phyloP scores from a whole-genome alignment of 179 eudicot genomes.

The Beta corolliflora region DNA sequence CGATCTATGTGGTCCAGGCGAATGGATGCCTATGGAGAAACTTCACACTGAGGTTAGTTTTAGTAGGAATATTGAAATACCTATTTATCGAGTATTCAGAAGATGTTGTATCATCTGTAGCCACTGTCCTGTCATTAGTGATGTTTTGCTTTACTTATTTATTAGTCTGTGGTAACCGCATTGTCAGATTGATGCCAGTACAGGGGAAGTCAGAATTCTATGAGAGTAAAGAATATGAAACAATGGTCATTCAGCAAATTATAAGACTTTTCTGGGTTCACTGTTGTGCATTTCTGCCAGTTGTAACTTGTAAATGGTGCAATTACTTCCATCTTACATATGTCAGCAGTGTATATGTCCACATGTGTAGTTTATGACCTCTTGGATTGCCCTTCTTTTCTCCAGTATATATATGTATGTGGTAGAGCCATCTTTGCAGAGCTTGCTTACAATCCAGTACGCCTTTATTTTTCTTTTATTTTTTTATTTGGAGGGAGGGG shows the following conservation, averaged over 20 bases:
- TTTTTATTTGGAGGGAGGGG: too few relatives aligned
- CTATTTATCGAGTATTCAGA: neutral
- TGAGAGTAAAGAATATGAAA: neutral
- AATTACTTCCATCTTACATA: neutral
- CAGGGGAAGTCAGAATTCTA: neutral
- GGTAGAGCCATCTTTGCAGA: neutral
- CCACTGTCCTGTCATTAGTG: too few relatives aligned
- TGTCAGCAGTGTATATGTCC: neutral
- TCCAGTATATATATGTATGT: neutral
- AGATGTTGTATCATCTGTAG: too few relatives aligned
- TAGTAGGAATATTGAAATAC: neutral
- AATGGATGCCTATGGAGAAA: slow-evolving; percentile 96
- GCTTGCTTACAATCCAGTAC: neutral
- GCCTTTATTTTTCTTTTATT: neutral
- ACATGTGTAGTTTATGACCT: neutral
- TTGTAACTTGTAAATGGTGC: neutral
- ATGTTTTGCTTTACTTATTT: neutral
- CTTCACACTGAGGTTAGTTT: slow-evolving; percentile 74
- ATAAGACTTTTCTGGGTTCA: neutral
- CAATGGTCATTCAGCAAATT: neutral
- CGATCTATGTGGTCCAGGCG: slow-evolving; percentile 89
- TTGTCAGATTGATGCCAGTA: neutral
- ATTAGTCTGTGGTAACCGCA: neutral
- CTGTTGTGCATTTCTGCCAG: neutral
- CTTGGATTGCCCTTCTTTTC: neutral